These are phyloP conservation scores for Zygnema cylindricum DNA, from an alignment of 139 green algal genomes.

Conservation along the genomic window DNA sequence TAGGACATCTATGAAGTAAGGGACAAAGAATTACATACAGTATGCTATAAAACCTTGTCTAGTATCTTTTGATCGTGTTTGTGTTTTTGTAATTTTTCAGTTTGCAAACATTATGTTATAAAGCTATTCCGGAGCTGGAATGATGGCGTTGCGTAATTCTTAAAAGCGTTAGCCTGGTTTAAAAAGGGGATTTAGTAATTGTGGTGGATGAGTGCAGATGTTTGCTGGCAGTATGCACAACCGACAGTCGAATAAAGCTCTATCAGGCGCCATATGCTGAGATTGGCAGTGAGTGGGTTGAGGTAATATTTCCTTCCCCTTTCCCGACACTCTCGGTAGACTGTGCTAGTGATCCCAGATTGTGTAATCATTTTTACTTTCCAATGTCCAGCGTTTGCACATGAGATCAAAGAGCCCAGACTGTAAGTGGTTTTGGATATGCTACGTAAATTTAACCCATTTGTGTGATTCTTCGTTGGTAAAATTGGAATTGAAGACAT, in stretches of 20 bases:
- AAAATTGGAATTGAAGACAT: conserved; percentile 3
- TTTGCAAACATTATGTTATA: no score
- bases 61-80: no score
- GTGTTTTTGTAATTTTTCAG: no score
- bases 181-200: no score
- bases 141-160: no score
- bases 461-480: neutral
- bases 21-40: no score
- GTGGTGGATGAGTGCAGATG: no score
- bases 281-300: conserved; percentile 7
- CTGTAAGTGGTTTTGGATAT: neutral
- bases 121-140: no score
- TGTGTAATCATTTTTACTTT: neutral
- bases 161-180: no score
- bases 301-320: neutral
- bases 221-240: conserved; percentile 23
- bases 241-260: conserved; percentile 12
- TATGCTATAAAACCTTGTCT: no score
- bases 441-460: neutral
- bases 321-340: no score
- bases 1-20: neutral
- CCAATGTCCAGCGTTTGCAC: neutral
- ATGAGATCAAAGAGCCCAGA: neutral
- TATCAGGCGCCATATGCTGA: conserved; percentile 1
- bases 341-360: no score